phyloP scores from a whole-genome alignment of 345 rosid species.

The Punica granatum region DNA sequence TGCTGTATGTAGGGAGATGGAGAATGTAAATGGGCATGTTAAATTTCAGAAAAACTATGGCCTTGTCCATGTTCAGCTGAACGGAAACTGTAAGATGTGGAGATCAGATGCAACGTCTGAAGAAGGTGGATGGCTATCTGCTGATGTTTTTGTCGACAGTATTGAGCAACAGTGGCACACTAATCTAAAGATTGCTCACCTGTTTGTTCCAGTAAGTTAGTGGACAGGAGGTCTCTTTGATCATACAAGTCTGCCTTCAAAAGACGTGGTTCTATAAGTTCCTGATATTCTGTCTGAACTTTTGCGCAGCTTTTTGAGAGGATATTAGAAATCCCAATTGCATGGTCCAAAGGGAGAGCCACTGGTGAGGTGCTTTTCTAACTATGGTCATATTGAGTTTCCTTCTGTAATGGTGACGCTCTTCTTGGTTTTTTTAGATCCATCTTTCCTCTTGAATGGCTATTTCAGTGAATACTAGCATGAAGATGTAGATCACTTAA shows the following conservation, averaged over 20 bases:
- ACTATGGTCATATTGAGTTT: constrained; percentile 19
- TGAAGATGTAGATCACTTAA: background rate
- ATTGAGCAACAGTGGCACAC: constrained; percentile 93
- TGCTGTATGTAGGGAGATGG: constrained; percentile 65
- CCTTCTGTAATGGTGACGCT: background rate
- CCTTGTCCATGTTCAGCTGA: constrained; percentile 66
- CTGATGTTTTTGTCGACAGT: constrained; percentile 77
- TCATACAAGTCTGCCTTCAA: background rate
- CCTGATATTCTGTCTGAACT: constrained; percentile 4
- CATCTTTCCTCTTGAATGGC: background rate
- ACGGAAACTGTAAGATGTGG: constrained; percentile 89
- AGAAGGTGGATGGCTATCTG: constrained; percentile 92
- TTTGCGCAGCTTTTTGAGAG: constrained; percentile 78
- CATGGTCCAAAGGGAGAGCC: constrained; percentile 93
- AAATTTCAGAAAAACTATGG: constrained; percentile 87
- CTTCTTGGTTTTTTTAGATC: background rate
- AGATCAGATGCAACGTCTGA: constrained; percentile 62
- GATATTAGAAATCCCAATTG: constrained; percentile 79
- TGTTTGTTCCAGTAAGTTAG: constrained; percentile 83
- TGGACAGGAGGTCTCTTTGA: constrained; percentile 11
- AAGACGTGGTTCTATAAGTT: background rate
- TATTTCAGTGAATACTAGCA: background rate
- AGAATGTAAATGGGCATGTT: constrained; percentile 68
- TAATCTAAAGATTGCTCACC: constrained; percentile 68
- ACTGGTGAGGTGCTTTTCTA: constrained; percentile 99